Conservation (phyloP, 305 asterid species). For the Ajuga reptans region DNA sequence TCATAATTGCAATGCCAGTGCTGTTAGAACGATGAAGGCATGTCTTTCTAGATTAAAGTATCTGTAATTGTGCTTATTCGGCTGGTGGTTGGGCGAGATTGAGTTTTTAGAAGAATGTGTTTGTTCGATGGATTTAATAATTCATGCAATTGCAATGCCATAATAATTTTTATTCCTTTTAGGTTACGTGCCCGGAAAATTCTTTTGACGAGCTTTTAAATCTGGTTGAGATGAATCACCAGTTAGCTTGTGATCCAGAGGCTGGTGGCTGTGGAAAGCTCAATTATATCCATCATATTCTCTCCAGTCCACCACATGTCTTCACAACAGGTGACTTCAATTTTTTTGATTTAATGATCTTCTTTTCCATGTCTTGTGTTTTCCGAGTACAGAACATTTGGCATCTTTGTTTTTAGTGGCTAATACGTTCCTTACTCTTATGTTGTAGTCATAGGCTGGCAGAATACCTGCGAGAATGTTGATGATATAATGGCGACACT, state of each 20-base stretch:
- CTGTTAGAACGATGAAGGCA: slow-evolving; percentile 82
- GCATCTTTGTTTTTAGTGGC: background rate
- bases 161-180: slow-evolving; percentile 6
- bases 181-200: slow-evolving; percentile 72
- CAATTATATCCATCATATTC: slow-evolving; percentile 72
- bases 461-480: slow-evolving; percentile 68
- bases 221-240: slow-evolving; percentile 83
- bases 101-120: background rate
- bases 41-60: slow-evolving; percentile 18
- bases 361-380: background rate
- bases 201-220: slow-evolving; percentile 72
- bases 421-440: slow-evolving; percentile 7
- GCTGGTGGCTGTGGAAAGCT: slow-evolving; percentile 73
- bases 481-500: slow-evolving; percentile 64
- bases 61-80: background rate
- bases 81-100: background rate
- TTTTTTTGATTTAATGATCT: background rate
- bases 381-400: background rate
- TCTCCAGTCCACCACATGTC: slow-evolving; percentile 69
- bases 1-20: slow-evolving; percentile 78
- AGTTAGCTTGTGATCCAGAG: slow-evolving; percentile 80
- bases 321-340: slow-evolving; percentile 57
- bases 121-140: slow-evolving; percentile 5
- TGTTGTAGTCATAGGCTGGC: slow-evolving; percentile 78
- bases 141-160: background rate